Conservation (phyloP, 768 basidiomycete species). For the Trametes sanguinea region DNA sequence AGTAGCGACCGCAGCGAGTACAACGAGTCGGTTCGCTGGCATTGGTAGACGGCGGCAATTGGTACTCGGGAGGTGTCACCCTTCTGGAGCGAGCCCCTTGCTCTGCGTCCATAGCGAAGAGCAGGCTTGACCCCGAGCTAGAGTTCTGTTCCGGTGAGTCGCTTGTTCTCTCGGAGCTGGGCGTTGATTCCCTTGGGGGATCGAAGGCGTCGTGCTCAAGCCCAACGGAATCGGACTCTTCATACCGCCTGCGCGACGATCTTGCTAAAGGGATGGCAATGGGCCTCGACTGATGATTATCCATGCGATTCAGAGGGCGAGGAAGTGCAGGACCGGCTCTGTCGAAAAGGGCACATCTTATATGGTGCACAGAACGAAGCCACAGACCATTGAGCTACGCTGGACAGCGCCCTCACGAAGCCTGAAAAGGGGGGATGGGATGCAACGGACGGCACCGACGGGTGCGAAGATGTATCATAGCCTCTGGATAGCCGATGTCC, state of each 20-base stretch:
- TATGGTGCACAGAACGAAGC: conserved; percentile 4
- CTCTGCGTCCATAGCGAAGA: conserved; percentile 19
- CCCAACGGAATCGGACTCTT: background rate
- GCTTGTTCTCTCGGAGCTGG: background rate
- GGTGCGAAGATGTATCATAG: conserved; percentile 12
- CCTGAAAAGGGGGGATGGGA: conserved; percentile 13
- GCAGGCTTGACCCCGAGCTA: conserved; percentile 5
- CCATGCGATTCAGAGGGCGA: background rate
- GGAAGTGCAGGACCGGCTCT: too few relatives aligned
- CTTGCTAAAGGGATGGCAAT: background rate
- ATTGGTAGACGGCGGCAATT: background rate
- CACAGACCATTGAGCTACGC: conserved; percentile 7
- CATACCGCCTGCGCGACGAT: background rate
- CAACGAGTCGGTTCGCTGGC: background rate
- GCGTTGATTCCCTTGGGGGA: background rate
- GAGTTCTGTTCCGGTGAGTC: background rate
- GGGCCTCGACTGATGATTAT: background rate
- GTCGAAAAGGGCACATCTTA: background rate
- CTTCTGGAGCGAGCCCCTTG: background rate
- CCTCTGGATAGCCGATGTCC: conserved; percentile 18
- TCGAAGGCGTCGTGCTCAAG: background rate
- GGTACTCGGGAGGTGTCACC: background rate
- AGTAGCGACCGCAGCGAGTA: background rate
- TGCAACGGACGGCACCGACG: conserved; percentile 13
- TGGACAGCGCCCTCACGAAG: background rate